phyloP scores from a whole-genome alignment of 2,329 filamentous ascomycete genomes.

The Ceratocystis smalleyi region DNA sequence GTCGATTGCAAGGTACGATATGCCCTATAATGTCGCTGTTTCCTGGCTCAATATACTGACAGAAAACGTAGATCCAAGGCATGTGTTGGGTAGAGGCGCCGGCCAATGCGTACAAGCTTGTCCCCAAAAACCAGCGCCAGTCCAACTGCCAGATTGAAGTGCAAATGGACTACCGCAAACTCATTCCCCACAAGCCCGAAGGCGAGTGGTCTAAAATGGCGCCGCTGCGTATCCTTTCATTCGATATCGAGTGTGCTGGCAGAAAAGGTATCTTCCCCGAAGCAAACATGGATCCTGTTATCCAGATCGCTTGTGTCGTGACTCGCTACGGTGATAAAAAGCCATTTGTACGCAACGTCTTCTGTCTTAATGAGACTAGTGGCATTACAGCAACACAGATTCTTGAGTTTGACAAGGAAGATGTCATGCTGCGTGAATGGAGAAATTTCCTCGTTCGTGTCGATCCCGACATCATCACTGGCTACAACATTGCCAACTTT shows the following conservation, averaged over 20 bases:
- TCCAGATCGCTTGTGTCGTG: slow-evolving; percentile 94
- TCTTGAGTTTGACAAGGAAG: slow-evolving; percentile 64
- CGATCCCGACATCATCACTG: slow-evolving; percentile 93
- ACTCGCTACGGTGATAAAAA: slow-evolving; percentile 90
- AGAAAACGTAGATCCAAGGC: slow-evolving; percentile 49
- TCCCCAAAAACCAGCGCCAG: slow-evolving; percentile 51
- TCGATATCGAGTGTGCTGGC: slow-evolving; percentile 97
- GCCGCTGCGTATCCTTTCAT: slow-evolving; percentile 78
- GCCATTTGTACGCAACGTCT: slow-evolving; percentile 90
- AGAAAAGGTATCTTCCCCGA: slow-evolving; percentile 97
- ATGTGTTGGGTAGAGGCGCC: slow-evolving; percentile 97
- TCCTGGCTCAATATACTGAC: slow-evolving; percentile 17
- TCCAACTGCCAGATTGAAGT: slow-evolving; percentile 97
- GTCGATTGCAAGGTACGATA: slow-evolving; percentile 70
- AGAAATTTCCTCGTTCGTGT: slow-evolving; percentile 76
- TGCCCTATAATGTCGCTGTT: not conserved
- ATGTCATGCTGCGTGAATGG: slow-evolving; percentile 86
- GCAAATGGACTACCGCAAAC: slow-evolving; percentile 61
- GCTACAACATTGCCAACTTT: slow-evolving; percentile 98
- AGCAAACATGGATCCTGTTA: slow-evolving; percentile 78
- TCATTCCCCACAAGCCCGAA: slow-evolving; percentile 74
- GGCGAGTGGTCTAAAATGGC: slow-evolving; percentile 98
- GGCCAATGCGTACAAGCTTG: slow-evolving; percentile 53
- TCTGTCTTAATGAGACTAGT: slow-evolving; percentile 83
- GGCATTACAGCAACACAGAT: slow-evolving; percentile 91